A percentile compares a stretch with the other conserved stretches of the same genome.
phyloP scores from a whole-genome alignment of 306 rosid genomes.

The Trichosanthes cucumerina region DNA sequence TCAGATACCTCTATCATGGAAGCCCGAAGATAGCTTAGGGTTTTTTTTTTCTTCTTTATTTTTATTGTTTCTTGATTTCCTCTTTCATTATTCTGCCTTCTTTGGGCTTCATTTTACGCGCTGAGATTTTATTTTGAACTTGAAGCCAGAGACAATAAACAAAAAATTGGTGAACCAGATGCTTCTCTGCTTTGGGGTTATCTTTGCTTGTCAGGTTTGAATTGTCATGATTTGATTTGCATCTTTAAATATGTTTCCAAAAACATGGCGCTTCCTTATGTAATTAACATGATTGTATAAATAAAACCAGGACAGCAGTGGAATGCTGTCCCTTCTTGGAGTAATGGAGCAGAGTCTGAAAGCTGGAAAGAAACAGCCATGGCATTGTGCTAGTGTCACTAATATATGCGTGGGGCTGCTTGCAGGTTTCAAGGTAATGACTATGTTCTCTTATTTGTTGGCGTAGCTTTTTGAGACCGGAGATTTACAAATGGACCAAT shows the following conservation, averaged over 20 bases:
- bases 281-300: constrained; percentile 24
- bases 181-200: constrained; percentile 77
- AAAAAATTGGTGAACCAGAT: constrained; percentile 95
- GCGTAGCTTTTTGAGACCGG: not conserved
- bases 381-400: constrained; percentile 80
- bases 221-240: constrained; percentile 10
- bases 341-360: constrained; percentile 82
- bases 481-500: constrained; percentile 16
- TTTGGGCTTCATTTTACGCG: not conserved
- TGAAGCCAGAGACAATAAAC: constrained; percentile 95
- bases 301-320: constrained; percentile 61
- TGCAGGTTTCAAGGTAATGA: constrained; percentile 77
- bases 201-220: constrained; percentile 93
- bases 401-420: constrained; percentile 87
- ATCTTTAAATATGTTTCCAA: constrained; percentile 8
- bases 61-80: not conserved
- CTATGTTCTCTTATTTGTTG: constrained; percentile 11
- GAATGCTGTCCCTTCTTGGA: constrained; percentile 86
- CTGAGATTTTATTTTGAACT: constrained; percentile 31
- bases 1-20: not conserved
- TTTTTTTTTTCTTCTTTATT: not conserved
- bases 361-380: constrained; percentile 80
- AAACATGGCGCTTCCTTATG: not conserved
- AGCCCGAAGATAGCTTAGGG: not conserved
- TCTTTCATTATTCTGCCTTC: not conserved